Conservation (phyloP, 2,329 filamentous ascomycete species). For the Apiospora pterosperma region DNA sequence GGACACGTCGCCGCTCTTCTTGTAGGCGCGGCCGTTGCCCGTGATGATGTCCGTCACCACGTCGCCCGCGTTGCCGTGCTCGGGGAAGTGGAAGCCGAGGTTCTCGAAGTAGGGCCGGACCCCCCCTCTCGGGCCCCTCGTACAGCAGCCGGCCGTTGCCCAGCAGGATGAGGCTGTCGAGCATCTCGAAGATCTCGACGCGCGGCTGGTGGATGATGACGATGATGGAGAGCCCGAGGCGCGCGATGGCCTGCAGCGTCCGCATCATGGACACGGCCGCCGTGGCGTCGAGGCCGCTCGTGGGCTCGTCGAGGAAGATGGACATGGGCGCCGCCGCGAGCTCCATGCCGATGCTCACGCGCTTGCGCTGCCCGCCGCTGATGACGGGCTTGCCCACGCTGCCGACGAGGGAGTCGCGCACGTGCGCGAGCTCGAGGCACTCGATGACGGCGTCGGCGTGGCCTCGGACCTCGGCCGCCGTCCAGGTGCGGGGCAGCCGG, state of each 20-base stretch:
- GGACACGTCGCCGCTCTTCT: slow-evolving; percentile 40
- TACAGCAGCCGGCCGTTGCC: slow-evolving; percentile 54
- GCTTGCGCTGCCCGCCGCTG: slow-evolving; percentile 55
- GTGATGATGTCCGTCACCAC: slow-evolving; percentile 60
- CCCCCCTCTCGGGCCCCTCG: slow-evolving; percentile 40
- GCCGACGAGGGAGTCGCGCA: slow-evolving; percentile 49
- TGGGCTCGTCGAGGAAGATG: slow-evolving; percentile 52
- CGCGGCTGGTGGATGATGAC: slow-evolving; percentile 60
- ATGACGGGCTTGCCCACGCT: slow-evolving; percentile 48
- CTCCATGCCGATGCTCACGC: slow-evolving; percentile 58
- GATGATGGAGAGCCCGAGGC: slow-evolving; percentile 54
- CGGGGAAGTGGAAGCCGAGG: slow-evolving; percentile 48
- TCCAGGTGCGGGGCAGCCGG: slow-evolving; percentile 50
- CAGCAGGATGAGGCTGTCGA: slow-evolving; percentile 55
- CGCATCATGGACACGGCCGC: slow-evolving; percentile 54
- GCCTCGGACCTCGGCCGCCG: slow-evolving; percentile 42
- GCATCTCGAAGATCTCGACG: slow-evolving; percentile 53
- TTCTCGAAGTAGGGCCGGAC: slow-evolving; percentile 48
- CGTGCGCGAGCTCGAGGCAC: slow-evolving; percentile 49
- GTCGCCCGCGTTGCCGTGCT: slow-evolving; percentile 51
- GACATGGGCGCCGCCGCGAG: slow-evolving; percentile 54
- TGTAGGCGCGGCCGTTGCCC: slow-evolving; percentile 51
- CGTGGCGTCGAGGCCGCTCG: slow-evolving; percentile 51
- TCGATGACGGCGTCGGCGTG: slow-evolving; percentile 56
- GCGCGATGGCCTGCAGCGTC: slow-evolving; percentile 49